Base-by-base conservation (phyloP, 768 basidiomycete species). In the Rhizopogon vinicolor region DNA sequence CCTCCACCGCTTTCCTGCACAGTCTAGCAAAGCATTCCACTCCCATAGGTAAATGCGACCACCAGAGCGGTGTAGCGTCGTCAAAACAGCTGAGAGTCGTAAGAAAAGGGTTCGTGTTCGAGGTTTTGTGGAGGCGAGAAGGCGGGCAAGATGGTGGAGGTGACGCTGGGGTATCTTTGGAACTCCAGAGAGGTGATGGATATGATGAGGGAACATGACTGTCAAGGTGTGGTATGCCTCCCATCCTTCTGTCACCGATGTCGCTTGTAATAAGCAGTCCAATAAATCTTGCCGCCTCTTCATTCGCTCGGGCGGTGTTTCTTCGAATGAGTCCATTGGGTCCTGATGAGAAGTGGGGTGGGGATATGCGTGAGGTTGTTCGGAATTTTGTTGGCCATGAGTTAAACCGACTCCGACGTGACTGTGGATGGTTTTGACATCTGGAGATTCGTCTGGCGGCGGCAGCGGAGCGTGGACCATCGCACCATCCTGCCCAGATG, bases 21-120 rank as follows among this genome's bases (percentile, higher is more conserved):
- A 77, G 60, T 86, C 78, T 56, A 92, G 80, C 44, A 93, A 75
- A 7, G 81, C 74, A 64, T 91, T 92, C 87, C 90, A 92, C 65
- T 91, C 82, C 76, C 82, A 83, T n/a, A 72, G 61, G 58, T 80
- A 74, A 33, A 90, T 66, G 10, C 53, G 70, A 22, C 83, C 86
- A 12, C 82, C 84, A n/a, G 72, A 74, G 19, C 69, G 70, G 55
- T 78, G 81, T 41, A 92, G 71, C 43, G 75, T 76, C 42, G 78
- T 78, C 58, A 91, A 63, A 12, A 90, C 80, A n/a, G 84, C 79
- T n/a, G 89, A 74, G 3, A 92, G 75, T 12, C 82, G 84, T 8
- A 84, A 75, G 68, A 85, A 89, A 50, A 79, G 70, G 3, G 71
- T 65, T 41, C 85, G 82, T 6, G 85, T 85, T 59, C 80, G 82